Percentiles rank a stretch among this genome's conserved stretches.
phyloP scores from a whole-genome alignment of 2,329 filamentous ascomycete genomes.

The Hypoxylon sp. region DNA sequence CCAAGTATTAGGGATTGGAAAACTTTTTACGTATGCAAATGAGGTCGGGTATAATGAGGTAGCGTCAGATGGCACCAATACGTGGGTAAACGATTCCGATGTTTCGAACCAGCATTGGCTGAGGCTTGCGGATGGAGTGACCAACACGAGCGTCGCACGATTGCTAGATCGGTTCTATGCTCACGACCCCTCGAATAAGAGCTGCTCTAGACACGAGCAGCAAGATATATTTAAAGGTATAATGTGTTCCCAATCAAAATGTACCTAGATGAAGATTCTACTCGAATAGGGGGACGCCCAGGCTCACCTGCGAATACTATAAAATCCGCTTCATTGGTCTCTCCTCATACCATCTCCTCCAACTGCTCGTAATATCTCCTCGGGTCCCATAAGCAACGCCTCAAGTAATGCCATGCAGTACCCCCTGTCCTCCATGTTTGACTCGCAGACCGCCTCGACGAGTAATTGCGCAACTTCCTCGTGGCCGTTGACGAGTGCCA shows the following conservation, averaged over 20 bases:
- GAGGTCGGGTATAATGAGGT: conserved; percentile 57
- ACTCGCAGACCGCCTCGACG: too few relatives aligned
- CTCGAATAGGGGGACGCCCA: neutral
- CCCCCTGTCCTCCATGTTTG: too few relatives aligned
- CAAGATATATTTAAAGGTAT: neutral
- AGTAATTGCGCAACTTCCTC: too few relatives aligned
- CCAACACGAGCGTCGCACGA: conserved; percentile 29
- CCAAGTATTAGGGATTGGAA: conserved; percentile 47
- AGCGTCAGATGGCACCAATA: conserved; percentile 55
- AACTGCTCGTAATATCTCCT: too few relatives aligned
- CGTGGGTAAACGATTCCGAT: conserved; percentile 55
- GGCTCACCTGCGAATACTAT: neutral
- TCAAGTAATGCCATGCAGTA: too few relatives aligned
- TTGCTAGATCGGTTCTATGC: conserved; percentile 24
- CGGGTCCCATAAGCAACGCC: too few relatives aligned
- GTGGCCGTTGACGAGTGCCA: too few relatives aligned
- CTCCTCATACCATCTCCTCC: too few relatives aligned
- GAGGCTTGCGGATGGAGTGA: conserved; percentile 43
- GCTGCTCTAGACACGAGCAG: conserved; percentile 8
- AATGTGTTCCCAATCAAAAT: neutral
- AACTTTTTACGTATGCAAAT: conserved; percentile 54
- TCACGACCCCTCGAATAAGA: conserved; percentile 24
- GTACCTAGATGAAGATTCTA: neutral
- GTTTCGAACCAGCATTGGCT: conserved; percentile 57
- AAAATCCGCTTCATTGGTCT: too few relatives aligned